These are phyloP conservation scores for Diaporthe vexans DNA, from an alignment of 2,329 filamentous ascomycete genomes.

Conservation along the genomic window DNA sequence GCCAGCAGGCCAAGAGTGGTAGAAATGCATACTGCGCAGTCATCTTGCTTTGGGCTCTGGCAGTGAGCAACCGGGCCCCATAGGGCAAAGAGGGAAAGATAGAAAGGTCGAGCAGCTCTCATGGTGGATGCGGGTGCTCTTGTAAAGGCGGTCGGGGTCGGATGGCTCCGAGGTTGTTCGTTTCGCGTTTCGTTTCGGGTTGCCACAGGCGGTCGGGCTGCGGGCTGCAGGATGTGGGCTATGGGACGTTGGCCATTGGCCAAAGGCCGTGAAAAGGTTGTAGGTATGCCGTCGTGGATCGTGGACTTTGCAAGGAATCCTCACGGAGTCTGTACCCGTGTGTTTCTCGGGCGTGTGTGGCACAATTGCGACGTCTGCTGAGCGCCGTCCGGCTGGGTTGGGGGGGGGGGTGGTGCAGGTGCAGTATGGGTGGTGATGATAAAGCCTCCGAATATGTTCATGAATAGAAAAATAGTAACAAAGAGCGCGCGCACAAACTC, in stretches of 20 bases:
- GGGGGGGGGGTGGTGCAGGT: background rate
- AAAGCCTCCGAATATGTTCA: constrained; percentile 21
- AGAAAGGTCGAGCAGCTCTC: constrained; percentile 69
- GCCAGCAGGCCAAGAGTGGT: constrained; percentile 43
- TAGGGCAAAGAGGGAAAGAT: constrained; percentile 68
- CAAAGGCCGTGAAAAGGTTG: constrained; percentile 8
- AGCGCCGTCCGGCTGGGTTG: background rate
- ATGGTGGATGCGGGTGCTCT: constrained; percentile 52
- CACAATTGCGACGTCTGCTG: background rate
- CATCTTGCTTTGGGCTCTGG: constrained; percentile 57
- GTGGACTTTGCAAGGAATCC: background rate
- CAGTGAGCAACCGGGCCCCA: constrained; percentile 65
- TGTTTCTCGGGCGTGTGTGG: background rate
- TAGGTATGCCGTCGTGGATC: background rate
- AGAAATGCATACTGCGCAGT: constrained; percentile 65
- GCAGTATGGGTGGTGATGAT: constrained; percentile 1
- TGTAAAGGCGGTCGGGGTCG: constrained; percentile 27
- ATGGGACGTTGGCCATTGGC: background rate
- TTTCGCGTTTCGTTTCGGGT: constrained; percentile 39
- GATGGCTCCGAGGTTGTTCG: constrained; percentile 27
- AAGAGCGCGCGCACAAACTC: background rate
- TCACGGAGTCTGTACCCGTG: background rate
- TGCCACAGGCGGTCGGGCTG: constrained; percentile 10
- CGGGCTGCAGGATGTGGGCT: background rate
- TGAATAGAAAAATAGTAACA: constrained; percentile 26